phyloP scores from a whole-genome alignment of 2,329 filamentous ascomycete genomes.

The Bipolaris victoriae region DNA sequence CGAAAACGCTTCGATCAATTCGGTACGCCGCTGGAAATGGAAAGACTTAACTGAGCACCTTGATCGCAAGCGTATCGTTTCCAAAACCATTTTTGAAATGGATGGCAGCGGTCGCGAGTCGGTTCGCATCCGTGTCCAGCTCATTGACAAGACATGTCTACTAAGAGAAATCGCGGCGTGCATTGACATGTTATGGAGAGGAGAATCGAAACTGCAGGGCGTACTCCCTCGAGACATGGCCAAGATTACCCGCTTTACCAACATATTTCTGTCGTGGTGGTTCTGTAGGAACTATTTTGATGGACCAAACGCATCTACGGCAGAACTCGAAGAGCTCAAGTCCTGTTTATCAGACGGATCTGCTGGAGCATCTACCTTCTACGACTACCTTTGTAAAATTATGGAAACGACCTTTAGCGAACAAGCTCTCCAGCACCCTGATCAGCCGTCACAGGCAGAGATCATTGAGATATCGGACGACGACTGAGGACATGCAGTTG shows the following conservation, averaged over 20 bases:
- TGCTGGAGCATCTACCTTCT: slow-evolving; percentile 29
- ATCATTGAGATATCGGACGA: slow-evolving; percentile 40
- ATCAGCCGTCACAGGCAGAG: slow-evolving; percentile 34
- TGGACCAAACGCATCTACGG: slow-evolving; percentile 6
- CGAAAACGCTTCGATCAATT: slow-evolving; percentile 34
- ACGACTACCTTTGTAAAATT: slow-evolving; percentile 32
- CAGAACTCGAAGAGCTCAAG: slow-evolving; percentile 26
- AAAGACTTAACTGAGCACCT: slow-evolving; percentile 42
- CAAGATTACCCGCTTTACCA: slow-evolving; percentile 35
- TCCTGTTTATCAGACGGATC: slow-evolving; percentile 17
- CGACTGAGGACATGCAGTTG: slow-evolving; percentile 12
- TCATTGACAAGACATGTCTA: slow-evolving; percentile 27
- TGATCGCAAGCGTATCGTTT: slow-evolving; percentile 54
- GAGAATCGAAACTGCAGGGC: slow-evolving; percentile 32
- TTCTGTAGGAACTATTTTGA: slow-evolving; percentile 30
- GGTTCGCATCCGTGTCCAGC: slow-evolving; percentile 28
- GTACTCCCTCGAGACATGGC: slow-evolving; percentile 32
- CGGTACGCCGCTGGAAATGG: slow-evolving; percentile 44
- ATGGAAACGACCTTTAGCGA: slow-evolving; percentile 35
- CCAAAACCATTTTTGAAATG: slow-evolving; percentile 51
- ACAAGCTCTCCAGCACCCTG: slow-evolving; percentile 27
- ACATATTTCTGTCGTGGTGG: slow-evolving; percentile 47
- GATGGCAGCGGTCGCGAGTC: slow-evolving; percentile 24
- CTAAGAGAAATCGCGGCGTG: slow-evolving; percentile 34
- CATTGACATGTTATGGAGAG: slow-evolving; percentile 29